These are phyloP conservation scores for Crithidia acanthocephali DNA, from an alignment of 208 protist genomes.

Conservation along the genomic window DNA sequence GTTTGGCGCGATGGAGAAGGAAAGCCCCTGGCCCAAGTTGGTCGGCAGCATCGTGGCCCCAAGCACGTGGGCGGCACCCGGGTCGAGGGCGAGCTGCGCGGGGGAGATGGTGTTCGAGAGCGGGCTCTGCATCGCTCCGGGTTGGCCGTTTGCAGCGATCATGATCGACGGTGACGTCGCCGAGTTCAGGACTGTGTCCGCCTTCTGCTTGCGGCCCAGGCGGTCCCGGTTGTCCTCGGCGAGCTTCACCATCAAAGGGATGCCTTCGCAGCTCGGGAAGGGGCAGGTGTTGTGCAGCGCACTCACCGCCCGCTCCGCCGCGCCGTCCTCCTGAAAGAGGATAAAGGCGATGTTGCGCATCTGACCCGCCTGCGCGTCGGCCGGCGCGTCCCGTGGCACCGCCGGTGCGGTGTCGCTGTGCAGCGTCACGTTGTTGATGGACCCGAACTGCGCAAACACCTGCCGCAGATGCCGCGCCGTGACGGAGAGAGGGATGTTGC, in stretches of 20 bases:
- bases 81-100: conserved; percentile 20
- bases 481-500: conserved; percentile 81
- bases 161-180: not conserved
- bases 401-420: conserved; percentile 72
- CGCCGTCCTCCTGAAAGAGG: conserved; percentile 59
- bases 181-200: not conserved
- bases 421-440: conserved; percentile 60
- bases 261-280: conserved; percentile 55
- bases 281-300: conserved; percentile 65
- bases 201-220: conserved; percentile 47
- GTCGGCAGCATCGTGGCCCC: conserved; percentile 17
- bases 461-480: conserved; percentile 39
- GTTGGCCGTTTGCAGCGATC: conserved; percentile 5
- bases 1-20: conserved; percentile 8
- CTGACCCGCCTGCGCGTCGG: conserved; percentile 7
- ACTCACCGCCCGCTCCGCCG: conserved; percentile 56
- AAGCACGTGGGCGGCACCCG: conserved; percentile 2
- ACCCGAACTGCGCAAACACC: conserved; percentile 58
- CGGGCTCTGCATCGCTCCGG: conserved; percentile 17
- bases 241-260: conserved; percentile 76
- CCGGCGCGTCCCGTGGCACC: conserved; percentile 14
- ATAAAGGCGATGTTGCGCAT: conserved; percentile 84
- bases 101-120: conserved; percentile 26
- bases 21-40: conserved; percentile 1
- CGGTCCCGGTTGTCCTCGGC: conserved; percentile 65